A percentile compares a stretch with the other conserved stretches of the same genome.
These are phyloP conservation scores for Pythium rhizo-oryzae DNA, from an alignment of 352 stramenopile species.

Conservation along the genomic window DNA sequence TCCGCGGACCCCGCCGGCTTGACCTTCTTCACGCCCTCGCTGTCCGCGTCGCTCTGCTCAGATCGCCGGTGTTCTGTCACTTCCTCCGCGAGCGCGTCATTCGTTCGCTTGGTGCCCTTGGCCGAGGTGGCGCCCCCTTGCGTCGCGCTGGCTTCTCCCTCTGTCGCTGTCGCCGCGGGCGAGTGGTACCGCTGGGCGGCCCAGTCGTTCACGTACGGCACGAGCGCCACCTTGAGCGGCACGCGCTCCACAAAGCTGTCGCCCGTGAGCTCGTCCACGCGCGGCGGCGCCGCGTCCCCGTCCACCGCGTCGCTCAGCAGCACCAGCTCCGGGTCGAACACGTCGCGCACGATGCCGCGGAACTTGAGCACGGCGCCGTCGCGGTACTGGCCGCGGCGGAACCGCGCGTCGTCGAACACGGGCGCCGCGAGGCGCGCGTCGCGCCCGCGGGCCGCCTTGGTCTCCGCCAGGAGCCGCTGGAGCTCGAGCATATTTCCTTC, in stretches of 20 bases:
- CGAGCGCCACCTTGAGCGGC: constrained; percentile 60
- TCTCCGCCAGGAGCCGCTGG: constrained; percentile 25
- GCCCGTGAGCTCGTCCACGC: constrained; percentile 16
- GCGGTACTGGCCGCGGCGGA: constrained; percentile 49
- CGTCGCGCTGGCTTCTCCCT: constrained; percentile 5
- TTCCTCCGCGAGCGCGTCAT: constrained; percentile 25
- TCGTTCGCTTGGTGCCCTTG: constrained; percentile 55
- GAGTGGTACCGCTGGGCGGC: constrained; percentile 37
- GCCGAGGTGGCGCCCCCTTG: neutral
- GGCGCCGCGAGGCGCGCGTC: constrained; percentile 25
- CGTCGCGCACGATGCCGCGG: constrained; percentile 69
- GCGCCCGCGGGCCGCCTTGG: constrained; percentile 11
- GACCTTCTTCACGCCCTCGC: constrained; percentile 36
- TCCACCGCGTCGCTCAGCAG: constrained; percentile 31
- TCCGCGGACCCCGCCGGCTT: constrained; percentile 24
- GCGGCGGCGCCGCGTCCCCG: neutral
- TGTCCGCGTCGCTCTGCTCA: constrained; percentile 1
- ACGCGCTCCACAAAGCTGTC: constrained; percentile 63
- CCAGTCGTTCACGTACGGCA: constrained; percentile 64
- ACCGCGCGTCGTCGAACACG: constrained; percentile 53
- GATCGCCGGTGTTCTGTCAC: neutral
- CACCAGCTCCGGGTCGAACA: constrained; percentile 77
- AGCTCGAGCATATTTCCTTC: constrained; percentile 25
- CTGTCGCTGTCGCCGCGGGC: constrained; percentile 2
- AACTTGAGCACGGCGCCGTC: constrained; percentile 63